A percentile compares a stretch with the other conserved stretches of the same genome.
Conservation (phyloP, 495 filamentous ascomycete genomes). For the Friedmanniomyces simplex region DNA sequence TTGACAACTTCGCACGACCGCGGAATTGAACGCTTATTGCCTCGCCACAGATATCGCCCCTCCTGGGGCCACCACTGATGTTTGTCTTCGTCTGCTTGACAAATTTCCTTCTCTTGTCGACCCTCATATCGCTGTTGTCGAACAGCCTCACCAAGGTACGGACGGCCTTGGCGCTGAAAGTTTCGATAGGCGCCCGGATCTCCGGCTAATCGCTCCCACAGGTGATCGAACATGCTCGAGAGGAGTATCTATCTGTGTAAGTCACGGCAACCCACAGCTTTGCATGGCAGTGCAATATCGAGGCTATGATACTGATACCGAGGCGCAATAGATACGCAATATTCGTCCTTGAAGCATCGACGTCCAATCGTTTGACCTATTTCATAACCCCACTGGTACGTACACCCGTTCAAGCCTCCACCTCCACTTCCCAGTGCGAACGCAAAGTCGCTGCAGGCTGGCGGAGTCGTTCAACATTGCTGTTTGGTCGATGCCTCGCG, state of each 20-base stretch:
- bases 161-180: neutral
- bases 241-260: constrained; percentile 33
- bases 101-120: constrained; percentile 84
- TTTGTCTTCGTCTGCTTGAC: constrained; percentile 68
- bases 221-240: constrained; percentile 31
- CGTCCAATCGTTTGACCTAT: constrained; percentile 33
- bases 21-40: neutral
- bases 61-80: constrained; percentile 59
- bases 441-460: too few relatives aligned
- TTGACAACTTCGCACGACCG: too few relatives aligned
- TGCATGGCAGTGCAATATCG: neutral
- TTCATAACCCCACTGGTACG: constrained; percentile 34
- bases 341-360: constrained; percentile 33
- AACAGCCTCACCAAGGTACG: constrained; percentile 76
- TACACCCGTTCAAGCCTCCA: neutral
- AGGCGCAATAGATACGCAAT: constrained; percentile 28
- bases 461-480: neutral
- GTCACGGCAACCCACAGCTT: constrained; percentile 5
- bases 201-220: constrained; percentile 1
- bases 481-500: too few relatives aligned
- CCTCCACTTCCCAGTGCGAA: neutral
- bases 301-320: constrained; percentile 15
- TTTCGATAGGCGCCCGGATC: constrained; percentile 8
- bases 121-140: constrained; percentile 81
- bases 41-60: constrained; percentile 37